Conservation (phyloP, 148 eudicot genomes). For the Limonium bicolor region DNA sequence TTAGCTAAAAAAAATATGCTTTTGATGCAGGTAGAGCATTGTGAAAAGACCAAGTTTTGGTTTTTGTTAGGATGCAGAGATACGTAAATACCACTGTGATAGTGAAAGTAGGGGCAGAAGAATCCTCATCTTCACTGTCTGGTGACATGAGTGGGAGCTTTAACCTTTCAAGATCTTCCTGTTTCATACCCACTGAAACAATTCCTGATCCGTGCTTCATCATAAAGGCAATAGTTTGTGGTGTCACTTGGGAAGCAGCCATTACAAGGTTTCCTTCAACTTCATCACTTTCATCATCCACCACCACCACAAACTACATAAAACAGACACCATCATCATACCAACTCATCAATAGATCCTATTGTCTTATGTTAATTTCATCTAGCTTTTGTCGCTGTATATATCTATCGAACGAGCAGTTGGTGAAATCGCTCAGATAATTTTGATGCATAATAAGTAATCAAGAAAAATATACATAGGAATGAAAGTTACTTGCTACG, state of each 20-base stretch:
- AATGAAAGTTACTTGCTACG: too few species aligned
- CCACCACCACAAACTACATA: conserved; percentile 78
- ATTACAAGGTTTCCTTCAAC: conserved; percentile 74
- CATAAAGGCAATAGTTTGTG: conserved; percentile 51
- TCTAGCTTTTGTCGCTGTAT: too few species aligned
- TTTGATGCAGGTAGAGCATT: not conserved
- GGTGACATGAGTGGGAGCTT: conserved; percentile 80
- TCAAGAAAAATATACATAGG: too few species aligned
- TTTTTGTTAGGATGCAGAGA: not conserved
- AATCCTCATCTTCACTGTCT: conserved; percentile 35
- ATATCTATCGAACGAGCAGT: too few species aligned
- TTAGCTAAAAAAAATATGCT: not conserved
- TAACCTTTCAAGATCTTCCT: conserved; percentile 61
- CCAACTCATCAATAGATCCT: too few species aligned
- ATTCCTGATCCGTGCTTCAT: conserved; percentile 81
- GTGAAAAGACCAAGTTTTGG: not conserved
- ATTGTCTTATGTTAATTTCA: too few species aligned
- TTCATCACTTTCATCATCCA: conserved; percentile 63
- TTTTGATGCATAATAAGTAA: too few species aligned
- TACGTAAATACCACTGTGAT: conserved; percentile 77
- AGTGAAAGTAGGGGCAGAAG: conserved; percentile 70
- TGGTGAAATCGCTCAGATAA: too few species aligned
- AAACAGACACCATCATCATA: conserved; percentile 3
- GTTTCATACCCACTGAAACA: conserved; percentile 80
- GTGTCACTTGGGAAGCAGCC: conserved; percentile 51